These are phyloP conservation scores for Populus trichocarpa DNA, from an alignment of 441 rosid species.

Conservation along the genomic window DNA sequence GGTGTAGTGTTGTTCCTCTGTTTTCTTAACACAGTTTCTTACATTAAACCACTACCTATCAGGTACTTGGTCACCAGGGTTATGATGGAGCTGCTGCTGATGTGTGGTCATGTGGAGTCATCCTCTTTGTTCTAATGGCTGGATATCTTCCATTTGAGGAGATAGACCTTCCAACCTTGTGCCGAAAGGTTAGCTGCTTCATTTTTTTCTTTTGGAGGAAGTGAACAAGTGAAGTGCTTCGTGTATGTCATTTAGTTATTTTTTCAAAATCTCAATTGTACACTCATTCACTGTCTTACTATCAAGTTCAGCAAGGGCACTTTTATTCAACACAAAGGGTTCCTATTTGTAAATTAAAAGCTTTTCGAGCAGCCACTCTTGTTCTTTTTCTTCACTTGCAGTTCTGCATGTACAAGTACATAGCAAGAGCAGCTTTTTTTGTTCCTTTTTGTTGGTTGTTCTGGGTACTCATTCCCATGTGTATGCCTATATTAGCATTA, in stretches of 20 bases:
- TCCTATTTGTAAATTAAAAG: neutral
- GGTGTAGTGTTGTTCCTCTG: too few species aligned
- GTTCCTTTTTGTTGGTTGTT: neutral
- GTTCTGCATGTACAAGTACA: neutral
- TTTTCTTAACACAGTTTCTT: constrained; percentile 9
- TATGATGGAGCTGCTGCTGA: constrained; percentile 95
- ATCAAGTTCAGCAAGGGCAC: constrained; percentile 7
- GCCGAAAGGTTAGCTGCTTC: constrained; percentile 54
- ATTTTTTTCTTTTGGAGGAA: constrained; percentile 1
- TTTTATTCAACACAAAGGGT: neutral
- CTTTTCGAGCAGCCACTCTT: neutral
- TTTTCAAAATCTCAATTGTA: too few species aligned
- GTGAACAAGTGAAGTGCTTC: constrained; percentile 8
- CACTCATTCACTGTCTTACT: neutral
- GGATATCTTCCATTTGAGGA: constrained; percentile 87
- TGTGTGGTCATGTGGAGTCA: constrained; percentile 93
- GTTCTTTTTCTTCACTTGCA: neutral
- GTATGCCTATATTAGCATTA: neutral
- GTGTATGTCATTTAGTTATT: neutral
- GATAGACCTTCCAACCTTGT: constrained; percentile 75
- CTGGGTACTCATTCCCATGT: neutral
- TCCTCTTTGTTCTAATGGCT: constrained; percentile 85
- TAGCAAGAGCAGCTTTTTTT: neutral
- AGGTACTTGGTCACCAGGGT: constrained; percentile 74
- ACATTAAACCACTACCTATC: constrained; percentile 5